A percentile compares a stretch with the other conserved stretches of the same genome.
These are phyloP conservation scores for Xylaria acuta DNA, from an alignment of 495 filamentous ascomycete species.

Conservation along the genomic window DNA sequence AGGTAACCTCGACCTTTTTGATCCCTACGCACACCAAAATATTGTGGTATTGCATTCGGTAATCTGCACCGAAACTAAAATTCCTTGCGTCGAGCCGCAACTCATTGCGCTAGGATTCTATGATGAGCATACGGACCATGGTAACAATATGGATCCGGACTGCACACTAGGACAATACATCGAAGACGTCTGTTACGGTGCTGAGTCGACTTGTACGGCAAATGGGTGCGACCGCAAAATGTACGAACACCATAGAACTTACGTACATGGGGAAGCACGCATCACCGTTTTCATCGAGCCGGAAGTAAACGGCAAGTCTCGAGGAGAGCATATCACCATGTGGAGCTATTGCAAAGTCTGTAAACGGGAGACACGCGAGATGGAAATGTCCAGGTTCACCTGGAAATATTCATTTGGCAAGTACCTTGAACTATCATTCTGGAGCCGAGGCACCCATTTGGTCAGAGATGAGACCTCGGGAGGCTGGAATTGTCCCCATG, in stretches of 20 bases:
- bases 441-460: slow-evolving; percentile 83
- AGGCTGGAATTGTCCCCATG: slow-evolving; percentile 73
- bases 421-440: slow-evolving; percentile 95
- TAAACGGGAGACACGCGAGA: slow-evolving; percentile 83
- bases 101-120: slow-evolving; percentile 89
- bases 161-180: slow-evolving; percentile 95
- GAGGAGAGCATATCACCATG: slow-evolving; percentile 85
- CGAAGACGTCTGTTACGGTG: slow-evolving; percentile 82
- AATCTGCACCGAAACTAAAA: slow-evolving; percentile 87
- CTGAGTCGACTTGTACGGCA: slow-evolving; percentile 74
- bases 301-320: slow-evolving; percentile 51
- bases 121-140: slow-evolving; percentile 75
- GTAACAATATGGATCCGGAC: slow-evolving; percentile 73
- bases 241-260: slow-evolving; percentile 94
- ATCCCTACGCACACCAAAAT: slow-evolving; percentile 92
- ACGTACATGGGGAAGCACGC: slow-evolving; percentile 94
- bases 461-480: slow-evolving; percentile 65
- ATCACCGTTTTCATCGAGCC: slow-evolving; percentile 87
- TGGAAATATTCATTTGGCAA: slow-evolving; percentile 99
- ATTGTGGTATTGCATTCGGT: slow-evolving; percentile 94
- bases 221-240: slow-evolving; percentile 89
- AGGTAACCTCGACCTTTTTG: slow-evolving; percentile 83
- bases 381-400: slow-evolving; percentile 91
- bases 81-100: slow-evolving; percentile 90
- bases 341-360: slow-evolving; percentile 97